phyloP scores from a whole-genome alignment of 2,329 filamentous ascomycete species.

The Truncatella angustata region DNA sequence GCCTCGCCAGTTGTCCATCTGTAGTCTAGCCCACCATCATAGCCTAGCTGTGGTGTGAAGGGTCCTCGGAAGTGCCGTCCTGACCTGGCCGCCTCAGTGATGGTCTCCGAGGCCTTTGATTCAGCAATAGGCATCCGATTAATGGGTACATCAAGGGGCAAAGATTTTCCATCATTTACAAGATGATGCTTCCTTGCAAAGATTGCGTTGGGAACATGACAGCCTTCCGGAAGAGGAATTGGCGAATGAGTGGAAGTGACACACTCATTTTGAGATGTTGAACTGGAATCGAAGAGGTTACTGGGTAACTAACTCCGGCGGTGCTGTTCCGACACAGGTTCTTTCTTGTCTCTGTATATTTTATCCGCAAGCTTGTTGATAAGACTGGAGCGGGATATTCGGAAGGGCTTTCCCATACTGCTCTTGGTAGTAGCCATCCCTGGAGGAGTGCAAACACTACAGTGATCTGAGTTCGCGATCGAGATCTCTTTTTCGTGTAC shows the following conservation, averaged over 20 bases:
- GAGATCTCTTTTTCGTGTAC: slow-evolving; percentile 32
- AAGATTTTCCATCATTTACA: slow-evolving; percentile 27
- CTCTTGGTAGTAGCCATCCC: slow-evolving; percentile 19
- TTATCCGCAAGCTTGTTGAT: slow-evolving; percentile 20
- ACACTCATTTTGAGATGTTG: slow-evolving; percentile 17
- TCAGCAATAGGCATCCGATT: slow-evolving; percentile 41
- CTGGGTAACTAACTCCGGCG: slow-evolving; percentile 27
- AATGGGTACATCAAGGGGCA: slow-evolving; percentile 31
- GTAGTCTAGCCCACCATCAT: slow-evolving; percentile 43
- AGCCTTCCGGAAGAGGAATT: slow-evolving; percentile 32
- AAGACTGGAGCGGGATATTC: slow-evolving; percentile 19
- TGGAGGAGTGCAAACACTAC: slow-evolving; percentile 16
- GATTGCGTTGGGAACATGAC: slow-evolving; percentile 40
- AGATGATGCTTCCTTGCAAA: slow-evolving; percentile 43
- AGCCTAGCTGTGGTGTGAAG: slow-evolving; percentile 44
- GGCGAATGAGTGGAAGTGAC: slow-evolving; percentile 10
- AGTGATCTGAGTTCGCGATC: slow-evolving; percentile 17
- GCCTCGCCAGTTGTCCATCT: slow-evolving; percentile 28
- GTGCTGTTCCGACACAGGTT: slow-evolving; percentile 18
- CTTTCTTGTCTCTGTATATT: slow-evolving; percentile 16
- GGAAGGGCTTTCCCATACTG: slow-evolving; percentile 17
- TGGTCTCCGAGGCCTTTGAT: slow-evolving; percentile 36
- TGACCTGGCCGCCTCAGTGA: slow-evolving; percentile 24
- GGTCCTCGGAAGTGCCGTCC: slow-evolving; percentile 38
- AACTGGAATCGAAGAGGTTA: slow-evolving; percentile 18